These are phyloP conservation scores for Marasmius sp. DNA, from an alignment of 1,284 basidiomycete species.

Conservation along the genomic window DNA sequence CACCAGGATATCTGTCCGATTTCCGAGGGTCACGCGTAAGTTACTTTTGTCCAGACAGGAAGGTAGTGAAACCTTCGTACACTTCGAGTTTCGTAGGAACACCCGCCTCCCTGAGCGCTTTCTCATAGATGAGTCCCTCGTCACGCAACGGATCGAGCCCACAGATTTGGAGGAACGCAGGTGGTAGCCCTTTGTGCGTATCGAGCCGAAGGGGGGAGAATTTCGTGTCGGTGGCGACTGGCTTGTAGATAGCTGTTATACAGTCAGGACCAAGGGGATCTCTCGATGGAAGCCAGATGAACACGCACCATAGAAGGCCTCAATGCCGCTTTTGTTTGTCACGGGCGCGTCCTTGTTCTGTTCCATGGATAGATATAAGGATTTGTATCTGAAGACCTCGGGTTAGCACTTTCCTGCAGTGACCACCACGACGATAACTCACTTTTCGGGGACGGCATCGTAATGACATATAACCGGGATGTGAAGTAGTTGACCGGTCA, in stretches of 20 bases:
- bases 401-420: background rate
- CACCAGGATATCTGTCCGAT: background rate
- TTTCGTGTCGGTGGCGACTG: constrained; percentile 2
- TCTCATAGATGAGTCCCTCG: constrained; percentile 13
- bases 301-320: background rate
- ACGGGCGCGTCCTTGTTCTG: constrained; percentile 11
- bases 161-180: constrained; percentile 10
- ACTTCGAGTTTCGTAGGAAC: constrained; percentile 9
- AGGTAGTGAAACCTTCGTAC: background rate
- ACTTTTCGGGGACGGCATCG: constrained; percentile 11
- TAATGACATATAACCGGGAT: constrained; percentile 9
- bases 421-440: background rate
- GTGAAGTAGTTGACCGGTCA: background rate
- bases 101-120: constrained; percentile 5
- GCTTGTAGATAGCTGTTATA: background rate
- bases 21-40: background rate
- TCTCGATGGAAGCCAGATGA: background rate
- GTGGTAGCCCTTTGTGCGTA: constrained; percentile 8
- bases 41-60: background rate
- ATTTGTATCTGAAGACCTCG: constrained; percentile 8
- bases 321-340: background rate
- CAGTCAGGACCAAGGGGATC: background rate
- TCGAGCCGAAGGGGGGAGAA: constrained; percentile 5
- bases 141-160: constrained; percentile 14
- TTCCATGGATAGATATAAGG: constrained; percentile 5